phyloP scores from a whole-genome alignment of 202 grass and related monocot species.

The Brachypodium distachyon region DNA sequence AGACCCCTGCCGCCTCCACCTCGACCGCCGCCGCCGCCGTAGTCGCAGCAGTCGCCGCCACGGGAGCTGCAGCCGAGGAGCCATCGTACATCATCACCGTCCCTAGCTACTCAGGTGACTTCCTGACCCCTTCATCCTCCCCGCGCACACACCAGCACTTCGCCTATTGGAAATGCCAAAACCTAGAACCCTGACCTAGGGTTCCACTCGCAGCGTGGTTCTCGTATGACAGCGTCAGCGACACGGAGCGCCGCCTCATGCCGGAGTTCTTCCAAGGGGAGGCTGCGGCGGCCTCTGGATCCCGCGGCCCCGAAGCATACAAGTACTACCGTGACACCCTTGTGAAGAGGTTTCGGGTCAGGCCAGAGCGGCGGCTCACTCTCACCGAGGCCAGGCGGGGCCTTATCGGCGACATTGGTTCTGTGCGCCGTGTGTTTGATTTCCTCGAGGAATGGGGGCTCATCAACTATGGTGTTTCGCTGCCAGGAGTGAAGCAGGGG shows the following conservation, averaged over 20 bases:
- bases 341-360: slow-evolving; percentile 54
- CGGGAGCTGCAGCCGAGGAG: slow-evolving; percentile 3
- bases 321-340: slow-evolving; percentile 83
- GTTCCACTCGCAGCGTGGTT: slow-evolving; percentile 65
- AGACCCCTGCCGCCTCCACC: slow-evolving; percentile 25
- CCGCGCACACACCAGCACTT: neutral
- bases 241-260: slow-evolving; percentile 73
- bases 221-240: slow-evolving; percentile 69
- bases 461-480: slow-evolving; percentile 67
- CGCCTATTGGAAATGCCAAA: neutral
- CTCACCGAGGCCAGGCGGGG: slow-evolving; percentile 71
- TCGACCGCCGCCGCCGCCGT: neutral
- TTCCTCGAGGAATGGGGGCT: slow-evolving; percentile 97
- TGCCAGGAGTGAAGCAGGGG: slow-evolving; percentile 33
- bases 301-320: slow-evolving; percentile 57
- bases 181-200: slow-evolving; percentile 22
- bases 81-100: slow-evolving; percentile 55
- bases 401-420: slow-evolving; percentile 61
- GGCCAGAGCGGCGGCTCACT: slow-evolving; percentile 61
- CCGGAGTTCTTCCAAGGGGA: slow-evolving; percentile 83
- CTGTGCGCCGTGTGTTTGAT: slow-evolving; percentile 71
- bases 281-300: slow-evolving; percentile 30
- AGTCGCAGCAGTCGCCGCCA: neutral
- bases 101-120: slow-evolving; percentile 85
- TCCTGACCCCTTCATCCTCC: neutral